Conservation (phyloP, 805 yeast species). For the Suhomyces vadensis region DNA sequence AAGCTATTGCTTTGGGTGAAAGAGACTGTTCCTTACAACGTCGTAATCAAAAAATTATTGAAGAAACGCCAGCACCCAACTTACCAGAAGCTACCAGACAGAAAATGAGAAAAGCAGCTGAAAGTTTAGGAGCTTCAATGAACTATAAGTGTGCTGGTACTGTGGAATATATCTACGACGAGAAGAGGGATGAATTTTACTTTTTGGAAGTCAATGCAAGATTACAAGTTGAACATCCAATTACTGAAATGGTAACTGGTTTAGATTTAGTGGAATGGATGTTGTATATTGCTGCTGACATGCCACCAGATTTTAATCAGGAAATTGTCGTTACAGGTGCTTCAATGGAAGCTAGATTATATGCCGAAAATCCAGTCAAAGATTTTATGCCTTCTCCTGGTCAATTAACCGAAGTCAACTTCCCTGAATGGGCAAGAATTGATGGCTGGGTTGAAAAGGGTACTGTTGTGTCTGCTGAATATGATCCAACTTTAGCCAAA, state of each 20-base stretch:
- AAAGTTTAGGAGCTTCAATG: conserved; percentile 75
- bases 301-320: conserved; percentile 74
- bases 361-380: conserved; percentile 96
- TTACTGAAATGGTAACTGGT: conserved; percentile 94
- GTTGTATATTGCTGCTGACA: conserved; percentile 87
- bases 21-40: conserved; percentile 97
- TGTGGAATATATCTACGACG: conserved; percentile 92
- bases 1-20: conserved; percentile 92
- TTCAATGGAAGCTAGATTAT: conserved; percentile 93
- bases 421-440: conserved; percentile 90
- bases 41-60: conserved; percentile 94
- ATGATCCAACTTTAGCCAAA: conserved; percentile 95
- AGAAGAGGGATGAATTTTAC: conserved; percentile 82
- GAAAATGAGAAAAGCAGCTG: conserved; percentile 80
- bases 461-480: conserved; percentile 84
- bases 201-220: conserved; percentile 96
- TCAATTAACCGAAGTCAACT: conserved; percentile 76
- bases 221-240: conserved; percentile 96
- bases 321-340: conserved; percentile 73
- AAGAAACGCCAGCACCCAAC: conserved; percentile 97
- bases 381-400: conserved; percentile 97
- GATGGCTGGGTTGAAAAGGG: conserved; percentile 95
- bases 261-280: conserved; percentile 96
- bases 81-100: conserved; percentile 77
- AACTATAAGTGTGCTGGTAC: conserved; percentile 97